Evolutionary conservation across 2,329 filamentous ascomycete species (phyloP).

Genomic region (Neonectria hederae): DNA sequence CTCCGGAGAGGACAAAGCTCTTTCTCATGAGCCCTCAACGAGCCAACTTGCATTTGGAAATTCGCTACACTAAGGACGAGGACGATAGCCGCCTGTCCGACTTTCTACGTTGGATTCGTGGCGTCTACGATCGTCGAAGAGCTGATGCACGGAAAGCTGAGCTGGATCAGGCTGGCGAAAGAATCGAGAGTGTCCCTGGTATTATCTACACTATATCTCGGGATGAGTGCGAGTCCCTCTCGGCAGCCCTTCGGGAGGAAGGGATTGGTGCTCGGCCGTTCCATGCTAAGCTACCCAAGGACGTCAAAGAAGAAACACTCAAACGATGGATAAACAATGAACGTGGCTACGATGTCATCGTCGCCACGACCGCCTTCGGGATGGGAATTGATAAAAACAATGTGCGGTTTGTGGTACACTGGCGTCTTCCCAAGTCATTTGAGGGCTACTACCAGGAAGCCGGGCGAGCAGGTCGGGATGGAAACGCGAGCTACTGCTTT

Average conservation of each 20-base stretch:
- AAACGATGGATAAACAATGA: conserved; percentile 77
- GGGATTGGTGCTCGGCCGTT: conserved; percentile 79
- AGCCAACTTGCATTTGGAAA: conserved; percentile 89
- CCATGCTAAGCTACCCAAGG: conserved; percentile 73
- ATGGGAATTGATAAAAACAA: conserved; percentile 98
- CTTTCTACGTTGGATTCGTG: conserved; percentile 79
- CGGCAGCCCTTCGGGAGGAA: conserved; percentile 70
- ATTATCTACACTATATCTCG: conserved; percentile 84
- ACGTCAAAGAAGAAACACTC: conserved; percentile 76
- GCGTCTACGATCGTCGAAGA: conserved; percentile 76
- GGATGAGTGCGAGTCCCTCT: conserved; percentile 77
- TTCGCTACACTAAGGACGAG: conserved; percentile 82
- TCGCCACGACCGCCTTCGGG: conserved; percentile 94
- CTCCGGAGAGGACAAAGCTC: conserved; percentile 67
- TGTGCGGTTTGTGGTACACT: conserved; percentile 94
- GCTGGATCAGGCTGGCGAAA: conserved; percentile 62
- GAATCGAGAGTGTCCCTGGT: conserved; percentile 73
- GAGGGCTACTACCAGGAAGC: conserved; percentile 98
- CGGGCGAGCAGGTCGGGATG: conserved; percentile 88
- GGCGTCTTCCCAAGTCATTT: conserved; percentile 92
- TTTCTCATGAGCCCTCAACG: conserved; percentile 88
- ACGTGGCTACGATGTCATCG: conserved; percentile 86
- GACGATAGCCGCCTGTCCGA: conserved; percentile 76
- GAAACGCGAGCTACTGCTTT: conserved; percentile 86
- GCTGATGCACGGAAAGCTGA: conserved; percentile 67